Evolutionary conservation across 2,329 filamentous ascomycete genomes (phyloP).

Genomic region (Aspergillus glaucus): DNA sequence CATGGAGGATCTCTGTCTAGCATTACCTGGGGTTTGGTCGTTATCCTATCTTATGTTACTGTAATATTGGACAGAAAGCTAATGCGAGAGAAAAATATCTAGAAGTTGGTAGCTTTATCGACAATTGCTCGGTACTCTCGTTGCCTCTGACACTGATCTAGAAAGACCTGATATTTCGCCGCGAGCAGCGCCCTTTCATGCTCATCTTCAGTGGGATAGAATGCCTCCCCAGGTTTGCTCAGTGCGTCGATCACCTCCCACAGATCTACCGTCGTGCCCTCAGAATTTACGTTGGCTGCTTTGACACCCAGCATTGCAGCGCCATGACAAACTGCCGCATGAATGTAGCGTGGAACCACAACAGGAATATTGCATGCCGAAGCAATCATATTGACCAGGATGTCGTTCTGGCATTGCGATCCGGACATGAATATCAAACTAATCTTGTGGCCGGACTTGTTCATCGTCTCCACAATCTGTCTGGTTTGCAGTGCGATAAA

Average conservation of each 20-base stretch:
- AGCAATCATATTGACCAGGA: constrained; percentile 83
- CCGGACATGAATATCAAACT: constrained; percentile 94
- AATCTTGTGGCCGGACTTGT: constrained; percentile 74
- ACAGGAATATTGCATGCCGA: constrained; percentile 85
- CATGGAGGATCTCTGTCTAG: not conserved
- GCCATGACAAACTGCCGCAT: constrained; percentile 90
- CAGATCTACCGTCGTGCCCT: constrained; percentile 71
- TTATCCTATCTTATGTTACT: constrained; percentile 3
- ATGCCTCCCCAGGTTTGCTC: constrained; percentile 79
- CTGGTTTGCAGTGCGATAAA: constrained; percentile 94
- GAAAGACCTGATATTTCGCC: constrained; percentile 84
- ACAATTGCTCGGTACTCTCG: constrained; percentile 69
- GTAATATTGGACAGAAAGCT: not conserved
- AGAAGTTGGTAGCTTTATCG: constrained; percentile 46
- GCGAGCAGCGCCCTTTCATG: constrained; percentile 69
- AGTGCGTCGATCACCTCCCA: constrained; percentile 95
- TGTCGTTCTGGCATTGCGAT: constrained; percentile 84
- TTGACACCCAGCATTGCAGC: constrained; percentile 94
- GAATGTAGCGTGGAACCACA: constrained; percentile 83
- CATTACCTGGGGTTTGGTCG: not conserved
- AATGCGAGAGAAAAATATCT: not conserved
- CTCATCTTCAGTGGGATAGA: constrained; percentile 63
- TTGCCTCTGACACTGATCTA: constrained; percentile 72
- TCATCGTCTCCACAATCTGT: constrained; percentile 90
- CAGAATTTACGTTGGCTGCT: constrained; percentile 68